A percentile compares a stretch with the other conserved stretches of the same genome.
These are phyloP conservation scores for Orbilia blumenaviensis DNA, from an alignment of 2,329 filamentous ascomycete species.

Conservation along the genomic window DNA sequence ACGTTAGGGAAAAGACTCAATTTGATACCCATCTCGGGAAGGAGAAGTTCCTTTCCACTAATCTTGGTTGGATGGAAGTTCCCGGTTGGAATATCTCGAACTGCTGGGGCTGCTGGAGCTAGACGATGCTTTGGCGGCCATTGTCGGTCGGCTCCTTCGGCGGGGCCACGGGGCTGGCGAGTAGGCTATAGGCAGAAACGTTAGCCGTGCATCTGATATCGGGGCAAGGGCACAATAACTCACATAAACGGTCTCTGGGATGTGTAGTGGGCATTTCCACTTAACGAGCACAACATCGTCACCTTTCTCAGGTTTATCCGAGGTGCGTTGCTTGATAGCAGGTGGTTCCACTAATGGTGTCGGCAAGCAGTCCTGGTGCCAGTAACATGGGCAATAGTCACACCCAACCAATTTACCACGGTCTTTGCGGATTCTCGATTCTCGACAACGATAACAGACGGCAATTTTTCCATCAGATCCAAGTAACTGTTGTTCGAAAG, in stretches of 20 bases:
- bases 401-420: constrained; percentile 80
- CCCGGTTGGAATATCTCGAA: constrained; percentile 7
- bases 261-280: constrained; percentile 46
- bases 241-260: constrained; percentile 37
- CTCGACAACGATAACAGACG: constrained; percentile 78
- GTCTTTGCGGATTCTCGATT: constrained; percentile 67
- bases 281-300: constrained; percentile 44
- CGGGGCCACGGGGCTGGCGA: constrained; percentile 18
- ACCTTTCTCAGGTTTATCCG: constrained; percentile 18
- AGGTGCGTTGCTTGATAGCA: constrained; percentile 35
- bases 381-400: constrained; percentile 79
- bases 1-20: constrained; percentile 35
- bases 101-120: neutral
- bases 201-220: neutral
- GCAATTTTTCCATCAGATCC: constrained; percentile 72
- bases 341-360: constrained; percentile 32
- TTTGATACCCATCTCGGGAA: constrained; percentile 24
- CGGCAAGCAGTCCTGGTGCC: constrained; percentile 86
- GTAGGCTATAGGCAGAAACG: neutral
- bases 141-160: constrained; percentile 33
- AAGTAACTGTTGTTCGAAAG: constrained; percentile 26
- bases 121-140: constrained; percentile 47
- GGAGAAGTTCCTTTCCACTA: constrained; percentile 22
- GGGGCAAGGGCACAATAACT: neutral
- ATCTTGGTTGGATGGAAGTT: constrained; percentile 19